A percentile compares a stretch with the other conserved stretches of the same genome.
phyloP scores from a whole-genome alignment of 805 yeast species.

The Metschnikowia gelsemii region DNA sequence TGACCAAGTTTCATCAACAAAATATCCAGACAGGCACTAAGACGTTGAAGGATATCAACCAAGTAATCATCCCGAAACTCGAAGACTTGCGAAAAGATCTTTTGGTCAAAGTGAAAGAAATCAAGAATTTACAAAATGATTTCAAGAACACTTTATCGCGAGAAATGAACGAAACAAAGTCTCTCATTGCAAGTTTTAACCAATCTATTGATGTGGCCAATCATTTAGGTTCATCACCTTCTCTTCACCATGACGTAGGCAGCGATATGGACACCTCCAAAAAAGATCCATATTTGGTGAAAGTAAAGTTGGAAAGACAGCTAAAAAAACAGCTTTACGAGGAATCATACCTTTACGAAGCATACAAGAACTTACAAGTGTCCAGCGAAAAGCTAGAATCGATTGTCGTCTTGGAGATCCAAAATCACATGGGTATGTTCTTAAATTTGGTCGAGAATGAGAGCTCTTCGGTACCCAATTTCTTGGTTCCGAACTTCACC shows the following conservation, averaged over 20 bases:
- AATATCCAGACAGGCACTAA: slow-evolving; percentile 36
- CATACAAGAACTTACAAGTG: slow-evolving; percentile 79
- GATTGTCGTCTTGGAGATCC: slow-evolving; percentile 83
- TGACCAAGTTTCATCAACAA: slow-evolving; percentile 50
- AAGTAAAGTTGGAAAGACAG: slow-evolving; percentile 69
- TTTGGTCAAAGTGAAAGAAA: slow-evolving; percentile 81
- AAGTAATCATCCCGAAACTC: slow-evolving; percentile 51
- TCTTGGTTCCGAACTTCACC: slow-evolving; percentile 58
- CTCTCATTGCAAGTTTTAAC: slow-evolving; percentile 46
- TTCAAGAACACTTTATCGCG: slow-evolving; percentile 72
- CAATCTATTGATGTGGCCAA: slow-evolving; percentile 67
- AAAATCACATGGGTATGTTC: slow-evolving; percentile 72
- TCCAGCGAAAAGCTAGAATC: slow-evolving; percentile 85
- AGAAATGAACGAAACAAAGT: slow-evolving; percentile 47
- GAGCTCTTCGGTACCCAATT: slow-evolving; percentile 67
- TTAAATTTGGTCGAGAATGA: slow-evolving; percentile 71
- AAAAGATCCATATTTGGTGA: slow-evolving; percentile 81
- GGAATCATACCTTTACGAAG: slow-evolving; percentile 85
- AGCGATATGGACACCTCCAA: slow-evolving; percentile 34
- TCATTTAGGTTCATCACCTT: slow-evolving; percentile 23
- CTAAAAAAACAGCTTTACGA: slow-evolving; percentile 75
- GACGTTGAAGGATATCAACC: slow-evolving; percentile 50
- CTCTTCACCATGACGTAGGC: slow-evolving; percentile 15
- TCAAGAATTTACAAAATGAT: slow-evolving; percentile 76
- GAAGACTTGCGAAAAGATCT: slow-evolving; percentile 68